Percentiles rank a stretch among this genome's conserved stretches.
These are phyloP conservation scores for Murraya paniculata DNA, from an alignment of 345 rosid genomes.

Conservation along the genomic window DNA sequence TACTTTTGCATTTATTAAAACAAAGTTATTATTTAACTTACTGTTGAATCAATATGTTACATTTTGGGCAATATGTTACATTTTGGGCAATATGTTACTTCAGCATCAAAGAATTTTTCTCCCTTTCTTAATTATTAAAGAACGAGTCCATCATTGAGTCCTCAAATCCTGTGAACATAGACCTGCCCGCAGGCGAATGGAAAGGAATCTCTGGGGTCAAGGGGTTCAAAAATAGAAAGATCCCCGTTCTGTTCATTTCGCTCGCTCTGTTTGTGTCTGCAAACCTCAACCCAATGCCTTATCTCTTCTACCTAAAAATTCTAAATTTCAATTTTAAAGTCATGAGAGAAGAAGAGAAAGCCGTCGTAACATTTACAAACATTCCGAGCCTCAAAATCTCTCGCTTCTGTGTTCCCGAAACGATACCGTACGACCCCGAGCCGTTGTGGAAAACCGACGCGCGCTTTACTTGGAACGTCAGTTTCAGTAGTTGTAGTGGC, in stretches of 20 bases:
- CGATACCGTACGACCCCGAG: constrained; percentile 12
- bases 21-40: too few species aligned
- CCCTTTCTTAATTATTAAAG: too few species aligned
- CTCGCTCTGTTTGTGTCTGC: not conserved
- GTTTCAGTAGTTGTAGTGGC: constrained; percentile 19
- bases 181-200: constrained; percentile 1
- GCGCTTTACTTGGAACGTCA: constrained; percentile 1
- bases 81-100: too few species aligned
- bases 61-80: too few species aligned
- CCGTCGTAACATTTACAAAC: constrained; percentile 33
- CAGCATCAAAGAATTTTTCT: not conserved
- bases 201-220: not conserved
- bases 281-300: constrained; percentile 13
- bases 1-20: too few species aligned
- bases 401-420: constrained; percentile 21
- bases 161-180: not conserved
- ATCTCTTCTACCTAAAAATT: constrained; percentile 24
- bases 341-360: constrained; percentile 54
- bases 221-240: not conserved
- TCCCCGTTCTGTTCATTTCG: not conserved
- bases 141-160: too few species aligned
- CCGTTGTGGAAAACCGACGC: constrained; percentile 26
- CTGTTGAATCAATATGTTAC: not conserved
- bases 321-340: constrained; percentile 6
- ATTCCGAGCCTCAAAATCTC: constrained; percentile 42